Evolutionary conservation across 2,329 filamentous ascomycete species (phyloP), one percentile per base, ranked within the genome.

Genomic region (Elsinoe necatrix): DNA sequence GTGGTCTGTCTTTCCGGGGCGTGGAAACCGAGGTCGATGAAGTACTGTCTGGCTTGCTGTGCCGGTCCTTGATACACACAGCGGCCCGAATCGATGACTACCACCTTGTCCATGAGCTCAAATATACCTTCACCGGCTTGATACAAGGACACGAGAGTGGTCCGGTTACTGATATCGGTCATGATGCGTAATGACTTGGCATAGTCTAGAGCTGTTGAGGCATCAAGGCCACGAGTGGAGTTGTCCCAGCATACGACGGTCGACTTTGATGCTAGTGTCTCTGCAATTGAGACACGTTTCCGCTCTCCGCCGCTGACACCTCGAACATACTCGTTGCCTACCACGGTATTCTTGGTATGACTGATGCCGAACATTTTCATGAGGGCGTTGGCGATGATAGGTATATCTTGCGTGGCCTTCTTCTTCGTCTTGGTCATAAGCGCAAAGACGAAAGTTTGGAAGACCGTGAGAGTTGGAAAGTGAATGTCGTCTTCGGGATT

Each of bases 171-270:
- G 59, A 90, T 80, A 60, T 90, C 85, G 2, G 88, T 91, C 81
- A 90, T 87, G 58, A 90, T 84, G 1, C 89, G 83, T 1, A 95
- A 76, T 0, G 85, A 87, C 66, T 83, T 84, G 8, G 84, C 85
- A 63, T 88, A 92, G 64, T 91, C 87, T 3, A 91, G 75, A 3
- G 87, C 88, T 0, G 87, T 91, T 1, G 83, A 87, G 1, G 86
- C 84, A 66, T 93, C 87, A 0, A 92, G 74, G n/a, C 88, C 88
- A 48, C 87, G 77, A 0, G 87, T 92, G 0, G 81, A 85, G 68
- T 92, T 92, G 63, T 92, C 87, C 85, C 86, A 91, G 60, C 83
- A 85, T 31, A 87, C 82, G 1, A 91, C 83, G 0, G 84, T 83
- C 0, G 83, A 83, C 68, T 87, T 85, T 5, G 85, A 85, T 3